Conservation (phyloP, 768 basidiomycete genomes). For the Trametes cingulata region DNA sequence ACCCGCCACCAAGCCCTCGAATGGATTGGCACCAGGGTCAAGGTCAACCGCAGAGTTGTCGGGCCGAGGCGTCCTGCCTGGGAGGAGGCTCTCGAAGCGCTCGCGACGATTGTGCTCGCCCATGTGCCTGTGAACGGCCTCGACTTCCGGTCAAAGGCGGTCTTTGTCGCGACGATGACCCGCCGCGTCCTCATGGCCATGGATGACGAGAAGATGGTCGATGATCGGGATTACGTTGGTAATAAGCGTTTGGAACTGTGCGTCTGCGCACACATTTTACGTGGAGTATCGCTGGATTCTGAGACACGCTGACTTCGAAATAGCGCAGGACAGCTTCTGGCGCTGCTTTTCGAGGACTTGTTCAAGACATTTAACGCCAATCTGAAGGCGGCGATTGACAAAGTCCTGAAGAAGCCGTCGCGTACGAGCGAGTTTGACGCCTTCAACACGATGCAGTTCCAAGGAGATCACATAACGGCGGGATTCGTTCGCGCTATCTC, state of each 20-base stretch:
- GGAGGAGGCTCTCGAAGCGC: constrained; percentile 94
- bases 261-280: constrained; percentile 33
- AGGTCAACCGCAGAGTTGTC: constrained; percentile 77
- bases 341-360: constrained; percentile 94
- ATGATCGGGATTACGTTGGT: constrained; percentile 98
- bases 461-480: constrained; percentile 93
- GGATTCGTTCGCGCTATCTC: constrained; percentile 98
- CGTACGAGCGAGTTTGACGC: constrained; percentile 95
- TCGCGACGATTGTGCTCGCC: constrained; percentile 96
- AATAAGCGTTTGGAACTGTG: constrained; percentile 98
- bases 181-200: constrained; percentile 94
- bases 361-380: constrained; percentile 99
- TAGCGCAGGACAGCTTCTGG: constrained; percentile 94
- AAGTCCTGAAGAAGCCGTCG: constrained; percentile 94
- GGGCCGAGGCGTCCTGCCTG: constrained; percentile 83
- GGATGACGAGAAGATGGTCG: constrained; percentile 95
- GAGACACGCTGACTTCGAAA: constrained; percentile 8
- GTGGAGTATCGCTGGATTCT: background rate
- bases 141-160: constrained; percentile 91
- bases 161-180: constrained; percentile 98
- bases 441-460: constrained; percentile 91
- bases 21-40: constrained; percentile 92
- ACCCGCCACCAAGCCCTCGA: constrained; percentile 94
- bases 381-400: constrained; percentile 93
- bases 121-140: constrained; percentile 91